Percentiles rank a stretch among this genome's conserved stretches.
Conservation (phyloP, 2,329 filamentous ascomycete genomes). For the Beauveria bassiana region DNA sequence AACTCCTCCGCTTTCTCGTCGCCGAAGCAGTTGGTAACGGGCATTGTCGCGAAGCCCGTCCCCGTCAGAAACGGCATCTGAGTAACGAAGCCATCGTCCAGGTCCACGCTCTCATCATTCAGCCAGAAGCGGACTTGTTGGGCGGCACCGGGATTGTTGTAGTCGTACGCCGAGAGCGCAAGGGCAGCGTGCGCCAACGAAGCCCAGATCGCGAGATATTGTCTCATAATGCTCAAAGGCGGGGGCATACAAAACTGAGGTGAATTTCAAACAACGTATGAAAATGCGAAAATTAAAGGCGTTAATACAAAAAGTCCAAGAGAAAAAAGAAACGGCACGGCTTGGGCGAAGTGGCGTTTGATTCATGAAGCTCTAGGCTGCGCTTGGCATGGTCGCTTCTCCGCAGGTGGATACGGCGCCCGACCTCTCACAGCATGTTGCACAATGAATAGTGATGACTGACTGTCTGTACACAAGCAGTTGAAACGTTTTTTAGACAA, state of each 20-base stretch:
- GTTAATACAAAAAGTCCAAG: neutral
- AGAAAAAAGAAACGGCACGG: neutral
- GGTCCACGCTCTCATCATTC: conserved; percentile 3
- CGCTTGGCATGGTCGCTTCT: neutral
- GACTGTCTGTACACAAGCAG: no score
- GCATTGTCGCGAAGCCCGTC: conserved; percentile 19
- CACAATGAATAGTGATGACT: no score
- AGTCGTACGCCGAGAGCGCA: conserved; percentile 3
- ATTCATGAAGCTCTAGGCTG: neutral
- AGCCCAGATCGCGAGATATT: neutral
- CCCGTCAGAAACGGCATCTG: conserved; percentile 14
- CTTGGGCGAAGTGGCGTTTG: neutral
- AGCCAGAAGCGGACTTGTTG: conserved; percentile 16
- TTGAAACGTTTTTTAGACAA: no score
- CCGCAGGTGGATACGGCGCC: neutral
- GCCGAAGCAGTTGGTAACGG: conserved; percentile 19
- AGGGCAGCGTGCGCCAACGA: neutral
- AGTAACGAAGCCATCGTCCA: conserved; percentile 13
- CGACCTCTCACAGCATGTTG: no score
- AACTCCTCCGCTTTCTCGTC: conserved; percentile 10
- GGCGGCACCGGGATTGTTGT: conserved; percentile 6
- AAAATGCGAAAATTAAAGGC: no score
- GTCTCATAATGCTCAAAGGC: neutral
- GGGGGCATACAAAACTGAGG: neutral
- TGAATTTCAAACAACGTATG: no score